Base-by-base conservation (phyloP, 805 yeast species). In the Kluyveromyces starmeri region DNA sequence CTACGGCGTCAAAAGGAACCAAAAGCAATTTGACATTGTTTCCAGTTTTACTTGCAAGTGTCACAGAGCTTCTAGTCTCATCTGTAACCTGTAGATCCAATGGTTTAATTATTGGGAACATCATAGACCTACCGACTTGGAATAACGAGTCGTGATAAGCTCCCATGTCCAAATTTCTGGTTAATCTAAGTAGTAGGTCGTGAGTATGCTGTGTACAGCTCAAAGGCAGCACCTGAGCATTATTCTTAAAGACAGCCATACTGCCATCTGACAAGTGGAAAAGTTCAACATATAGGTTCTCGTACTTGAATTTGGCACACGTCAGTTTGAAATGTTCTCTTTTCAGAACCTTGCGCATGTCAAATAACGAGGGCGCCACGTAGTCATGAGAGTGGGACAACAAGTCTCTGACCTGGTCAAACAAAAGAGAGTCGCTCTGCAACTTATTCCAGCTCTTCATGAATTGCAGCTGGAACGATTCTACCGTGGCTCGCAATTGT, bases 171-270 rank as follows among this genome's bases (percentile, higher is more conserved):
- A 20, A 11, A 20, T 20, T 13, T 5, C 19, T 30, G 8, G 33
- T 15, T 18, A 30, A 20, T 21, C 25, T 17, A n/a, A 30, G 12
- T n/a, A 30, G 16, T 8, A 30, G 22, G 3, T 27, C 39, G 8
- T 38, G 34, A 9, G 41, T 16, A 14, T 27, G 33, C n/a, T 20
- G 11, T 14, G 25, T 34, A 10, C 36, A 28, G 2, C 24, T 11
- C 17, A 25, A 24, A 15, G 51, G 41, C 32, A 43, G 19, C 12
- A 40, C 37, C 3, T 49, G 50, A 6, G 49, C 40, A 28, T 45
- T 46, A 5, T 53, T 43, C 26, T 43, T 46, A 29, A 53, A 50
- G 4, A 56, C 42, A 4, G 55, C 57, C 21, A 55, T 16, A 20
- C 44, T 48, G 3, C 53, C 55, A 26, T 37, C 46, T n/a, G 34